phyloP scores from a whole-genome alignment of 78 protist genomes.

The Goniomonas avonlea region DNA sequence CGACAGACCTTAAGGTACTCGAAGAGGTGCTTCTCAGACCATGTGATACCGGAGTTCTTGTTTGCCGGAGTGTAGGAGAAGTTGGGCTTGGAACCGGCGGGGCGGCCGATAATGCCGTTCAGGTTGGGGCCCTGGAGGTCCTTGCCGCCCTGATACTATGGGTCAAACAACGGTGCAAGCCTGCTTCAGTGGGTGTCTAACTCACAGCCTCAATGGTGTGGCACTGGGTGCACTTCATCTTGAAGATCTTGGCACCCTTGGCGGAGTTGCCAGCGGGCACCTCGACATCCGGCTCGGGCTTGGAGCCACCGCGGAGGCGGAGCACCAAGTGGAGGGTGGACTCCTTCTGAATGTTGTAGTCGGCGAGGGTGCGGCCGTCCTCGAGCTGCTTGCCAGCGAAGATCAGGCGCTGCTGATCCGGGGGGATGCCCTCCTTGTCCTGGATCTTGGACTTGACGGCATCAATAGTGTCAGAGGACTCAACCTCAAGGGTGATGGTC shows the following conservation, averaged over 20 bases:
- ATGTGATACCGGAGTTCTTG: constrained; percentile 63
- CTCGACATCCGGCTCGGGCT: constrained; percentile 91
- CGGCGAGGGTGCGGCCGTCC: constrained; percentile 42
- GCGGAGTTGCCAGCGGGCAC: constrained; percentile 21
- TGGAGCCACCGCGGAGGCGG: constrained; percentile 18
- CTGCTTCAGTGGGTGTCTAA: neutral
- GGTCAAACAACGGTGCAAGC: neutral
- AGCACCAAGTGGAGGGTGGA: constrained; percentile 25
- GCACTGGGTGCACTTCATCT: constrained; percentile 79
- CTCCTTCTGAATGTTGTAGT: constrained; percentile 17
- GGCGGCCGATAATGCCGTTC: constrained; percentile 64
- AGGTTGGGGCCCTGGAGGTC: constrained; percentile 79
- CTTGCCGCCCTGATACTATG: constrained; percentile 37
- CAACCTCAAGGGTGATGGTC: constrained; percentile 96
- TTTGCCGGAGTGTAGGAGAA: constrained; percentile 77
- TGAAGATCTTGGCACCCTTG: constrained; percentile 71
- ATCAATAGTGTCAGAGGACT: constrained; percentile 86
- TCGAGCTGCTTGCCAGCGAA: constrained; percentile 58
- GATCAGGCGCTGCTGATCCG: constrained; percentile 53
- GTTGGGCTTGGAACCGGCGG: constrained; percentile 64
- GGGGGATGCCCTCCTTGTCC: constrained; percentile 92
- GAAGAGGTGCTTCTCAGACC: constrained; percentile 74
- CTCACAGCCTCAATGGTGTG: constrained; percentile 68
- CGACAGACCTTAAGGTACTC: constrained; percentile 47
- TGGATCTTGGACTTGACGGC: constrained; percentile 91